Evolutionary conservation across 257 asterid species (phyloP).

Genomic region (Sherardia arvensis): DNA sequence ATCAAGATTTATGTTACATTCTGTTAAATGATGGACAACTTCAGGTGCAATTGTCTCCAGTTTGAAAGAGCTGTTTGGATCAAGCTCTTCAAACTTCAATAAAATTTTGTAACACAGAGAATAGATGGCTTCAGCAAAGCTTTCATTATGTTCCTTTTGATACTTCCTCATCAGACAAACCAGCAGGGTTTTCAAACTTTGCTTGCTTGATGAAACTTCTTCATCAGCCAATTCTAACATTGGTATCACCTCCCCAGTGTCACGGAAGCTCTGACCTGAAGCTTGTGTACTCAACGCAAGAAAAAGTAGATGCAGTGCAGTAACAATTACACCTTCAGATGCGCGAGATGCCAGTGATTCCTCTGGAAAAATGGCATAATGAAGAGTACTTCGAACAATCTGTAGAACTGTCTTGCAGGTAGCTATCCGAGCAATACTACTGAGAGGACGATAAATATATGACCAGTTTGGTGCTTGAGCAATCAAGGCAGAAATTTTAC

Average conservation of each 20-base stretch:
- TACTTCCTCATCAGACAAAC: slow-evolving; percentile 68
- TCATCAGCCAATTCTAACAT: slow-evolving; percentile 64
- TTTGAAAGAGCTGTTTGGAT: slow-evolving; percentile 55
- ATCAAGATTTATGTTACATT: slow-evolving; percentile 25
- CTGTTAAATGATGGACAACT: slow-evolving; percentile 48
- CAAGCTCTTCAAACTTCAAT: slow-evolving; percentile 66
- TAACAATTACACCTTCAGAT: slow-evolving; percentile 65
- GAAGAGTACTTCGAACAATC: slow-evolving; percentile 63
- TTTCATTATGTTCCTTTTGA: slow-evolving; percentile 46
- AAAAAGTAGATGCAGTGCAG: slow-evolving; percentile 79
- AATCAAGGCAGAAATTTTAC: slow-evolving; percentile 67
- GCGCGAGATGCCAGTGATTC: slow-evolving; percentile 51
- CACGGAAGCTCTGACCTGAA: slow-evolving; percentile 46
- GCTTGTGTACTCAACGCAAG: slow-evolving; percentile 63
- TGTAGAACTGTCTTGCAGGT: slow-evolving; percentile 70
- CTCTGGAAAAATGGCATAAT: slow-evolving; percentile 64
- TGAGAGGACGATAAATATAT: slow-evolving; percentile 69
- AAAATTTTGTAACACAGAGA: slow-evolving; percentile 47
- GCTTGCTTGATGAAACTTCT: slow-evolving; percentile 45
- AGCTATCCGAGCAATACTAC: slow-evolving; percentile 73
- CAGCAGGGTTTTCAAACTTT: slow-evolving; percentile 82
- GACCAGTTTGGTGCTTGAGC: slow-evolving; percentile 87
- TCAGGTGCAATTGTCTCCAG: slow-evolving; percentile 77
- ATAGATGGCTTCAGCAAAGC: slow-evolving; percentile 53
- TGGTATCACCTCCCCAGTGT: slow-evolving; percentile 60